These are phyloP conservation scores for Kluyveromyces sp. DNA, from an alignment of 1,139 yeast species.

Conservation along the genomic window DNA sequence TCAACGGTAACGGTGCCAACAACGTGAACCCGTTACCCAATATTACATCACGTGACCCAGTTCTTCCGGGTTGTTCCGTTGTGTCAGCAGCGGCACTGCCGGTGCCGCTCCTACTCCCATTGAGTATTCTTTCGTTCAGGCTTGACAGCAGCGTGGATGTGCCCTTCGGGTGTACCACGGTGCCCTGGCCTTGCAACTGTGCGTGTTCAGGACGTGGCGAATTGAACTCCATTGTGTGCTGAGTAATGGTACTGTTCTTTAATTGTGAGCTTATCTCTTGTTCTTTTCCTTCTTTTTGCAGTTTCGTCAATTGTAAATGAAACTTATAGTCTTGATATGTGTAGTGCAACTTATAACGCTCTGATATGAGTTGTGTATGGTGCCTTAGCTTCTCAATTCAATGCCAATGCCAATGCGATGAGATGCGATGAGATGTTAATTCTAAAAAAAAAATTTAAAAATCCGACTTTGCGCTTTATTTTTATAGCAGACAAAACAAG, in stretches of 20 bases:
- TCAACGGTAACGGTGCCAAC: slow-evolving; percentile 7
- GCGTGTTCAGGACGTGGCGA: slow-evolving; percentile 29
- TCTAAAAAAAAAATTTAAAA: not conserved
- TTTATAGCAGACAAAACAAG: not conserved
- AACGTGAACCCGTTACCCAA: slow-evolving; percentile 9
- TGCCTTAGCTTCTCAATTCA: too few relatives aligned
- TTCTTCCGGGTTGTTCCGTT: too few relatives aligned
- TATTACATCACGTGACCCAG: slow-evolving; percentile 7
- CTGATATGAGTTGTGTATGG: too few relatives aligned
- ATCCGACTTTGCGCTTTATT: not conserved
- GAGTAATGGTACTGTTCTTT: not conserved
- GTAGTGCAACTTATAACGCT: too few relatives aligned
- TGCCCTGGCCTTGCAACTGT: slow-evolving; percentile 17
- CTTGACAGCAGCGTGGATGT: slow-evolving; percentile 11
- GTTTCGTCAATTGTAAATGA: not conserved
- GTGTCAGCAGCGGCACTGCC: slow-evolving; percentile 2
- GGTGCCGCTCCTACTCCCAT: not conserved
- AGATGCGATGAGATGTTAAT: not conserved
- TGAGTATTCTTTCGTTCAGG: slow-evolving; percentile 14
- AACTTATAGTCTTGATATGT: too few relatives aligned
- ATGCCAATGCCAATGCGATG: slow-evolving; percentile 4
- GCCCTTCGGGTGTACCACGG: slow-evolving; percentile 13
- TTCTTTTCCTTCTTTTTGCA: not conserved
- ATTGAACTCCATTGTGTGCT: slow-evolving; percentile 19
- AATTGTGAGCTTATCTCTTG: not conserved